Base-by-base conservation (phyloP, 495 filamentous ascomycete species). In the Xylaria scruposa region DNA sequence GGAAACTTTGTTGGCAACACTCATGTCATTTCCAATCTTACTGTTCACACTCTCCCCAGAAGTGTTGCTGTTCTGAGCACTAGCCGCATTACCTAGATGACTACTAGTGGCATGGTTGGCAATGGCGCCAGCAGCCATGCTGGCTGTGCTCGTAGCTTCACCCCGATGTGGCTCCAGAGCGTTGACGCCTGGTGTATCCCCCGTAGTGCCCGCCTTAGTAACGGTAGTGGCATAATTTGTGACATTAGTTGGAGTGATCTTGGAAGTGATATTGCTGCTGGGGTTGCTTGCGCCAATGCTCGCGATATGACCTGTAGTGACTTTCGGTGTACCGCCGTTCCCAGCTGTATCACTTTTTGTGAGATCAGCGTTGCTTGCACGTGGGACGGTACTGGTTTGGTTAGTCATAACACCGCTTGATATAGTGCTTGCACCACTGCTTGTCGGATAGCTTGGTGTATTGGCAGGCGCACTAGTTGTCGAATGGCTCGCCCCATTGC, bases 11-110 rank as follows among this genome's bases (percentile, higher is more conserved):
- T 6, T 44, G 29, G 26, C 15, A 67, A 54, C 46, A 38, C 53
- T 26, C 54, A 40, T 67, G 21, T 71, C 70, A 51, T 26, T 71
- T 60, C 15, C 70, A 10, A 31, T 49, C 38, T 42, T 70, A 42
- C 7, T 26, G 64, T 29, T 44, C 29, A 13, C 13, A 64, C 31
- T 67, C 49, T 67, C 61, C 9, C 19, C 42, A 44, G 38, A 19
- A 47, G 15, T 66, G 29, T 17, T 47, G 36, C 19, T 59, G 38
- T 19, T 59, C n/a, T 65, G 49, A 46, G 49, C 26, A 40, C 51
- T 29, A 19, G 19, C n/a, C 7, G 46, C n/a, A 24, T 24, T 33
- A 9, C 33, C 36, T 24, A 21, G 15, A 38, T 53, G 31, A 53
- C 19, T 10, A 19, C 58, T 44, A 42, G 56, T 42, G 12, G 12